These are phyloP conservation scores for Apophysomyces trapeziformis DNA, from an alignment of 371 early-diverging fungal genomes.

Conservation along the genomic window DNA sequence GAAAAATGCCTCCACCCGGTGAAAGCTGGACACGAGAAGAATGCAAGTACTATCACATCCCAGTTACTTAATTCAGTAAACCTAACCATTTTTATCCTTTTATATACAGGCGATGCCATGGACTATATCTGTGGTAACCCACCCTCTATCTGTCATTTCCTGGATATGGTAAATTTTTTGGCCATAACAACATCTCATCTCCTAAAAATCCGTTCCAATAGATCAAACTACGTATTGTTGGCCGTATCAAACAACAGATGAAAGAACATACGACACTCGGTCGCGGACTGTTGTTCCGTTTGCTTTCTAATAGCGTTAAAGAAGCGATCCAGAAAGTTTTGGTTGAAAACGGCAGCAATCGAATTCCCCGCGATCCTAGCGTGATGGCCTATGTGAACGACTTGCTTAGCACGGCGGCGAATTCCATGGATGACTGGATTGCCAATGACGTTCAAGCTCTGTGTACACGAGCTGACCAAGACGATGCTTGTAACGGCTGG, in stretches of 20 bases:
- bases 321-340: conserved; percentile 34
- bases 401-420: conserved; percentile 31
- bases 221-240: conserved; percentile 47
- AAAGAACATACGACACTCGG: conserved; percentile 38
- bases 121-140: conserved; percentile 74
- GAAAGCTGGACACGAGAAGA: conserved; percentile 63
- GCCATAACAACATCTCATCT: neutral
- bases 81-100: neutral
- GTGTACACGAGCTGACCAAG: conserved; percentile 38
- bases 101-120: conserved; percentile 48
- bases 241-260: conserved; percentile 42
- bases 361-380: conserved; percentile 30
- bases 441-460: conserved; percentile 36
- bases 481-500: conserved; percentile 49
- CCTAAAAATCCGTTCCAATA: conserved; percentile 13
- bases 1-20: conserved; percentile 59
- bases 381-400: conserved; percentile 34
- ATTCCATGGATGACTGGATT: conserved; percentile 39
- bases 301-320: conserved; percentile 32
- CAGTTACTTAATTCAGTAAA: too few species aligned
- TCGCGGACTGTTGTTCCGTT: conserved; percentile 40
- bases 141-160: conserved; percentile 67
- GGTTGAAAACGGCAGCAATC: conserved; percentile 39
- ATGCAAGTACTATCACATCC: conserved; percentile 37
- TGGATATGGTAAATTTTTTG: conserved; percentile 32